Conservation (phyloP, 2,329 filamentous ascomycete genomes). For the Fusarium setosum region DNA sequence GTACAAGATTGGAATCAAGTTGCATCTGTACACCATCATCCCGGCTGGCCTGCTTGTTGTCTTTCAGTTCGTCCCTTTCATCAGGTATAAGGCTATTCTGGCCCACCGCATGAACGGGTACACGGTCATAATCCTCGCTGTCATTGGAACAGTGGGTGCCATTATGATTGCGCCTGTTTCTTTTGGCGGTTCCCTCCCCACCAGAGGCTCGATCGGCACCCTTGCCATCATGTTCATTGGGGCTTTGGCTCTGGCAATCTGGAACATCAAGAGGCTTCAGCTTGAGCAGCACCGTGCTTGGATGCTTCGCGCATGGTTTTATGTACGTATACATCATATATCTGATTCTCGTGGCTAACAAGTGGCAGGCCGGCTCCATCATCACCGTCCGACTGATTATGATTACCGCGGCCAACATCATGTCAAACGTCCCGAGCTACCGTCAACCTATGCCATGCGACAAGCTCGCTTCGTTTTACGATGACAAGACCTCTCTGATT, state of each 20-base stretch:
- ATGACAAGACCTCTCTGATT: background rate
- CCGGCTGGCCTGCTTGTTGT: slow-evolving; percentile 56
- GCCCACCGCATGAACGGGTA: slow-evolving; percentile 74
- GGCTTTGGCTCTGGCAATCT: slow-evolving; percentile 58
- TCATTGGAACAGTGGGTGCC: slow-evolving; percentile 58
- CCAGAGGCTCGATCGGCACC: slow-evolving; percentile 56
- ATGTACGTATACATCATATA: too few relatives aligned
- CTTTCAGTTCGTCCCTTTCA: slow-evolving; percentile 59
- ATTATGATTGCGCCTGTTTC: slow-evolving; percentile 63
- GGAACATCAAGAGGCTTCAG: slow-evolving; percentile 69
- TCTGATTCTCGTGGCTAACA: too few relatives aligned
- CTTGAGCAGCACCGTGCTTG: slow-evolving; percentile 72
- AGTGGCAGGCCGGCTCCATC: slow-evolving; percentile 5
- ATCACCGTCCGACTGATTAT: slow-evolving; percentile 20
- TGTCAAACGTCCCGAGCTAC: slow-evolving; percentile 17
- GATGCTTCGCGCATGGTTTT: slow-evolving; percentile 62
- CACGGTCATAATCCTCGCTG: slow-evolving; percentile 59
- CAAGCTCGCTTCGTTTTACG: slow-evolving; percentile 17
- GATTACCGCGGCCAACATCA: slow-evolving; percentile 7
- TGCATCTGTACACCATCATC: slow-evolving; percentile 57
- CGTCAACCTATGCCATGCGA: slow-evolving; percentile 12
- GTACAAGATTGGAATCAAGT: slow-evolving; percentile 52
- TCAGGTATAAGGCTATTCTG: slow-evolving; percentile 59
- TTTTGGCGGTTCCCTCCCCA: slow-evolving; percentile 64
- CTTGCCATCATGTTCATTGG: slow-evolving; percentile 57